These are phyloP conservation scores for Lentinula boryana DNA, from an alignment of 768 basidiomycete species.

Conservation along the genomic window DNA sequence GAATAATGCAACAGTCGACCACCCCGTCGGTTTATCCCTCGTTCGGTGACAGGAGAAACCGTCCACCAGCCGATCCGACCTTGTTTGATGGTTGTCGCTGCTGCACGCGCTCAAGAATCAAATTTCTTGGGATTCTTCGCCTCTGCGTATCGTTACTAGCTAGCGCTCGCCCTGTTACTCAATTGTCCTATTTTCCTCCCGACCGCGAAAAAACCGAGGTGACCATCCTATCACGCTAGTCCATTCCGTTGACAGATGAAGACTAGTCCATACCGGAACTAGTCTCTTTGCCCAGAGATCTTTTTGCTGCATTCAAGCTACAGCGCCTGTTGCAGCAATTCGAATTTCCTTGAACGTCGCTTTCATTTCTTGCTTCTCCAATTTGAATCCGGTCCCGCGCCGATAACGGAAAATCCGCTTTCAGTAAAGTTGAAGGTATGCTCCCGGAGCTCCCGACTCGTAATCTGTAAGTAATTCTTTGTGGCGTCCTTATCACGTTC, in stretches of 20 bases:
- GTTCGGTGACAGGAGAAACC: too few relatives aligned
- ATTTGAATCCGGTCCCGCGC: background rate
- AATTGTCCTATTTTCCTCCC: background rate
- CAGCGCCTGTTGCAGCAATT: background rate
- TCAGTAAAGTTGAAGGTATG: background rate
- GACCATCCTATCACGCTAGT: background rate
- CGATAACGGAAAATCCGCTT: background rate
- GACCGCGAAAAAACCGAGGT: background rate
- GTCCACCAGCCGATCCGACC: too few relatives aligned
- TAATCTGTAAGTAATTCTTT: constrained; percentile 4
- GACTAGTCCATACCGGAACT: background rate
- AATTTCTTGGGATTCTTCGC: too few relatives aligned
- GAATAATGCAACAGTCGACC: too few relatives aligned
- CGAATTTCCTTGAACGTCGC: background rate
- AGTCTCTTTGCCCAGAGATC: background rate
- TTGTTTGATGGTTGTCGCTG: too few relatives aligned
- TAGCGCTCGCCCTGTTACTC: background rate
- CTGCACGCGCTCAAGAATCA: too few relatives aligned
- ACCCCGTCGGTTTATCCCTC: too few relatives aligned
- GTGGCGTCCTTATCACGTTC: constrained; percentile 3
- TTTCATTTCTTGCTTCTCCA: background rate
- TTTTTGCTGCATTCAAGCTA: background rate
- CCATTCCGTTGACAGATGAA: background rate
- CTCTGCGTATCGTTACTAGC: too few relatives aligned
- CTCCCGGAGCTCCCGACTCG: background rate